Evolutionary conservation across 345 rosid genomes (phyloP).

Genomic region (Turritis glabra): DNA sequence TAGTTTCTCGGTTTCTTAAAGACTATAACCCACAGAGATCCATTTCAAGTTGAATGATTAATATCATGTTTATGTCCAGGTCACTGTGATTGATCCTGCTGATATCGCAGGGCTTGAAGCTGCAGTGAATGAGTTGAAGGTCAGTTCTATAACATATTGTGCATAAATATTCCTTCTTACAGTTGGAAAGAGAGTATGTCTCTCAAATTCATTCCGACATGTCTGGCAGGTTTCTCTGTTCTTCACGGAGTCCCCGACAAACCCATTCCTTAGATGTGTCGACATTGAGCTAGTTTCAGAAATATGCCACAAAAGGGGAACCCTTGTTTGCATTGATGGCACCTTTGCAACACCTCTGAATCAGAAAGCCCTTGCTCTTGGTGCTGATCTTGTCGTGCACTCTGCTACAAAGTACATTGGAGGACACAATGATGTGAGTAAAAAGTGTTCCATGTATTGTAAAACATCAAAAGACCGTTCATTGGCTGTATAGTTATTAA

Average conservation of each 20-base stretch:
- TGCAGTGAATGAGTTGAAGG: constrained; percentile 71
- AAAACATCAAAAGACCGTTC: background rate
- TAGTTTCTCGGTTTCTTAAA: constrained; percentile 1
- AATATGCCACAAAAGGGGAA: constrained; percentile 85
- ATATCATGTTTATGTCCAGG: constrained; percentile 56
- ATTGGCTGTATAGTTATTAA: background rate
- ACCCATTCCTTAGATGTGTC: constrained; percentile 94
- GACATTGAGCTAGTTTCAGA: constrained; percentile 86
- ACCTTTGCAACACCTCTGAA: constrained; percentile 98
- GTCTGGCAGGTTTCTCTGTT: constrained; percentile 77
- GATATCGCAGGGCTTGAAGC: constrained; percentile 76
- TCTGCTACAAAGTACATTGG: constrained; percentile 92
- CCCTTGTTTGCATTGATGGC: constrained; percentile 95
- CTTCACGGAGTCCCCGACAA: constrained; percentile 95
- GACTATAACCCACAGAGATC: background rate
- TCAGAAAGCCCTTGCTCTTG: constrained; percentile 92
- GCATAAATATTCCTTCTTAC: background rate
- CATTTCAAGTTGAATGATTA: constrained; percentile 3
- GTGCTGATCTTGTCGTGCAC: constrained; percentile 94
- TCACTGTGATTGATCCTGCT: constrained; percentile 94
- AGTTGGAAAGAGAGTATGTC: background rate
- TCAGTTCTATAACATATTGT: constrained; percentile 37
- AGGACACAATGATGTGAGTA: constrained; percentile 92
- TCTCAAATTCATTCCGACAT: background rate
- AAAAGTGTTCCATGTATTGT: constrained; percentile 15